Evolutionary conservation across 2,329 filamentous ascomycete genomes (phyloP).

Genomic region (Ascochyta rabiei): DNA sequence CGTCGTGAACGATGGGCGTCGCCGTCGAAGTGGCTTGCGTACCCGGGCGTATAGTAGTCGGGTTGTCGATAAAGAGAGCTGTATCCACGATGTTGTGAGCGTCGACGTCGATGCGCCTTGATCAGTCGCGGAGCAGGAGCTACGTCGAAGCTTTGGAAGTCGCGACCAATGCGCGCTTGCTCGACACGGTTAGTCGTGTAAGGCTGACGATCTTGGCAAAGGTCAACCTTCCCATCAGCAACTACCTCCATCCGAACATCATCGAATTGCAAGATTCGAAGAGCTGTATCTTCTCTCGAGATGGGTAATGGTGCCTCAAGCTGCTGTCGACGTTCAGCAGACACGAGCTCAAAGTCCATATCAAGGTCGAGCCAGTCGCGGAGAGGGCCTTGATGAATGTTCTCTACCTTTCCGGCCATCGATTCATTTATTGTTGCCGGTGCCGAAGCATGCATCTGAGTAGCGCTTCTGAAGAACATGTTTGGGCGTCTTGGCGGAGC

Average conservation of each 20-base stretch:
- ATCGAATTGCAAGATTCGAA: background rate
- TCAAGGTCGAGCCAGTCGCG: slow-evolving; percentile 12
- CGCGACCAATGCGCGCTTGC: slow-evolving; percentile 19
- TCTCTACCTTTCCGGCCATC: slow-evolving; percentile 3
- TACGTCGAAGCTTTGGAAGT: slow-evolving; percentile 25
- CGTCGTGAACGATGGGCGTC: slow-evolving; percentile 12
- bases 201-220: slow-evolving; percentile 1
- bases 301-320: background rate
- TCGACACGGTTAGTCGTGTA: slow-evolving; percentile 17
- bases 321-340: background rate
- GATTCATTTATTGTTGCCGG: background rate
- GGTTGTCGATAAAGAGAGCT: slow-evolving; percentile 5
- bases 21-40: slow-evolving; percentile 5
- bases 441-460: background rate
- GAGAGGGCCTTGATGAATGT: background rate
- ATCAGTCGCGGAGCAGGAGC: slow-evolving; percentile 21
- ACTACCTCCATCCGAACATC: slow-evolving; percentile 6
- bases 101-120: slow-evolving; percentile 24
- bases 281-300: background rate
- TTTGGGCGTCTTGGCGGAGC: background rate
- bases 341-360: slow-evolving; percentile 6
- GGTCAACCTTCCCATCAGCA: background rate
- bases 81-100: slow-evolving; percentile 10
- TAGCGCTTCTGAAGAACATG: background rate
- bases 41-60: background rate